Evolutionary conservation across 768 basidiomycete species (phyloP).

Genomic region (Trichaptum fuscoviolaceum): DNA sequence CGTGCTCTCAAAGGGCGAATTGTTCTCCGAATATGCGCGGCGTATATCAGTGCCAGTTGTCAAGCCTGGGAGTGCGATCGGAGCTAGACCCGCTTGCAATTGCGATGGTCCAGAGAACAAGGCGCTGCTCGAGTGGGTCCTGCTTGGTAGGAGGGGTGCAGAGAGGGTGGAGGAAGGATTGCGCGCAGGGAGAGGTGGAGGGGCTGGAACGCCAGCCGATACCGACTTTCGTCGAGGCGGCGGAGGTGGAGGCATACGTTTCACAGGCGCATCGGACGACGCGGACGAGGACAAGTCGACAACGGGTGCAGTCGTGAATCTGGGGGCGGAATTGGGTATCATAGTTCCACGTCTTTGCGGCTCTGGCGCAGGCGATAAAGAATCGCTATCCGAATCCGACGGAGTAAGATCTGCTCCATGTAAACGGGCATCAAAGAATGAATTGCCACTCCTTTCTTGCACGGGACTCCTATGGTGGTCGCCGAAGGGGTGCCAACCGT

Average conservation of each 20-base stretch:
- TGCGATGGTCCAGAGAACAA: conserved; percentile 12
- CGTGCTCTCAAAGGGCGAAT: conserved; percentile 63
- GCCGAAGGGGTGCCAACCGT: conserved; percentile 47
- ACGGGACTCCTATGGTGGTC: conserved; percentile 36
- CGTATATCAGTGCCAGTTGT: conserved; percentile 16
- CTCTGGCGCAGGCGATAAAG: conserved; percentile 15
- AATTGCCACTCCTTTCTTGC: not conserved
- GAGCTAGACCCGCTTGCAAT: conserved; percentile 18
- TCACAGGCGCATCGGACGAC: conserved; percentile 21
- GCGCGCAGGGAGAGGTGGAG: conserved; percentile 46
- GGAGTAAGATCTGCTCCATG: conserved; percentile 24
- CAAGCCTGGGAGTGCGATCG: conserved; percentile 15
- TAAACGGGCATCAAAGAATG: conserved; percentile 22
- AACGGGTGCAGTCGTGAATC: conserved; percentile 8
- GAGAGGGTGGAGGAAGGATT: conserved; percentile 15
- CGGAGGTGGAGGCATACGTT: conserved; percentile 58
- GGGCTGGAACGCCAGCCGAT: conserved; percentile 22
- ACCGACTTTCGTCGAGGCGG: conserved; percentile 49
- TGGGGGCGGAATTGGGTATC: not conserved
- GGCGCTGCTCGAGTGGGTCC: not conserved
- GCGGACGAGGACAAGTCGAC: conserved; percentile 12
- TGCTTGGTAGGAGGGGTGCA: not conserved
- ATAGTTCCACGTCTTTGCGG: conserved; percentile 8
- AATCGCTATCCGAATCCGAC: conserved; percentile 19
- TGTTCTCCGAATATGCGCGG: conserved; percentile 18